Conservation (phyloP, 2,329 filamentous ascomycete species). For the Rhytidhysteron rufulum region DNA sequence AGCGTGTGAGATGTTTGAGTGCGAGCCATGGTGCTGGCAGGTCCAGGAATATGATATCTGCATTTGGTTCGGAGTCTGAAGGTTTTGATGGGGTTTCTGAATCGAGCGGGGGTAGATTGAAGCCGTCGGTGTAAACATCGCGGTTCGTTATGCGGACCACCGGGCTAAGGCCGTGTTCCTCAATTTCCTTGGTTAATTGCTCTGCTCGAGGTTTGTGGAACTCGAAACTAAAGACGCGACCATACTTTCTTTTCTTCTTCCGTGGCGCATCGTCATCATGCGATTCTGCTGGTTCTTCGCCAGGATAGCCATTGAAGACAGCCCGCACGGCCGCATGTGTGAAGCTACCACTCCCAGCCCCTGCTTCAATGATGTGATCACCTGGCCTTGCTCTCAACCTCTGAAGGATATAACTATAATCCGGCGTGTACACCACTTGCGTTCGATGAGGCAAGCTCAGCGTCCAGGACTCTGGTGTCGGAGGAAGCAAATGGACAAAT, state of each 20-base stretch:
- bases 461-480: slow-evolving; percentile 81
- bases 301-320: slow-evolving; percentile 68
- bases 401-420: slow-evolving; percentile 81
- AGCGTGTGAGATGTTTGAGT: slow-evolving; percentile 67
- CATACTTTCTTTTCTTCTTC: slow-evolving; percentile 41
- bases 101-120: slow-evolving; percentile 48
- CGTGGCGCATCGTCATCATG: slow-evolving; percentile 25
- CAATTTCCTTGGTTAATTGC: slow-evolving; percentile 66
- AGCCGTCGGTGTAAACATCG: slow-evolving; percentile 74
- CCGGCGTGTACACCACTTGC: slow-evolving; percentile 82
- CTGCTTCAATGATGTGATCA: slow-evolving; percentile 71
- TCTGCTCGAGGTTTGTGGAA: slow-evolving; percentile 70
- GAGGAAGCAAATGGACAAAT: slow-evolving; percentile 74
- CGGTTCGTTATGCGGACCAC: slow-evolving; percentile 72
- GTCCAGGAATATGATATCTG: slow-evolving; percentile 73
- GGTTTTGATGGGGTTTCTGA: not conserved
- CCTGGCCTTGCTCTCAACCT: slow-evolving; percentile 71
- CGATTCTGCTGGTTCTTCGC: slow-evolving; percentile 19
- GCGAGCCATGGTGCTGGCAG: slow-evolving; percentile 79
- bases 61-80: slow-evolving; percentile 32
- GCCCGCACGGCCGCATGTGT: slow-evolving; percentile 74
- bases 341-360: slow-evolving; percentile 78
- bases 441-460: slow-evolving; percentile 75
- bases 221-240: slow-evolving; percentile 78
- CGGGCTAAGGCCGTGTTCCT: slow-evolving; percentile 61